Base-by-base conservation (phyloP, 2,329 filamentous ascomycete species). In the Tolypocladium inflatum region DNA sequence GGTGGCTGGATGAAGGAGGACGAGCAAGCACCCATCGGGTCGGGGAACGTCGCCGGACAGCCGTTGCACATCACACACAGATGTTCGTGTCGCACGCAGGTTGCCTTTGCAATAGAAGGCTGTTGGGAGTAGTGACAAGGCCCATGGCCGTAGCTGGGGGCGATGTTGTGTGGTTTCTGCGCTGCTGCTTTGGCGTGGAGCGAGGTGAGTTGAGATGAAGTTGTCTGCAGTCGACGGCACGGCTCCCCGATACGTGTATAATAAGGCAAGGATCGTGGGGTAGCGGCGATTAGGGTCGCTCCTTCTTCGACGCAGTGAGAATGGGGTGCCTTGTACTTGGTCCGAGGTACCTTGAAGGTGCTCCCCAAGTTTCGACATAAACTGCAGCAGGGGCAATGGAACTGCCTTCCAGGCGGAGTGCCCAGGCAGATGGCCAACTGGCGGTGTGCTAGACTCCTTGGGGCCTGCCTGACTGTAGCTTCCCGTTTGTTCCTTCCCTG, bases 21-120 rank as follows among this genome's bases (percentile, higher is more conserved):
- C 55, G 41, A 54, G 55, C 45, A 57, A 54, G 39, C 39, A 41
- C 33, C 57, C 50, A 51, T 59, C 58, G 58, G 58, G 45, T 59
- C 55, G 57, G 45, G 54, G 48, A 54, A 48, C 21, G 30, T 23
- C 21, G 45, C 56, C 56, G 41, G 51, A 26, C 50, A 57, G 50
- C 51, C 56, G 51, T 54, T 54, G 56, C 39, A 41, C 26, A 57
- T 48, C 30, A 39, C 51, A 48, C 51, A 54, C 10, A 38, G 21
- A 23, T 17, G 21, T 33, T 54, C 52, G 21, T 17, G 52, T 54
- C 35, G 30, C 48, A 51, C 48, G 26, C 30, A 35, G 26, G 30
- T 33, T 51, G 48, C 48, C 30, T 35, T 13, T 35, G 48, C 19
- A 21, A 21, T 7, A 17, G 19, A 30, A 8, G 48, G 4, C 19